Evolutionary conservation across 208 protist genomes (phyloP), one percentile per base, ranked within the genome.

Genomic region (Wallacemonas collosoma): DNA sequence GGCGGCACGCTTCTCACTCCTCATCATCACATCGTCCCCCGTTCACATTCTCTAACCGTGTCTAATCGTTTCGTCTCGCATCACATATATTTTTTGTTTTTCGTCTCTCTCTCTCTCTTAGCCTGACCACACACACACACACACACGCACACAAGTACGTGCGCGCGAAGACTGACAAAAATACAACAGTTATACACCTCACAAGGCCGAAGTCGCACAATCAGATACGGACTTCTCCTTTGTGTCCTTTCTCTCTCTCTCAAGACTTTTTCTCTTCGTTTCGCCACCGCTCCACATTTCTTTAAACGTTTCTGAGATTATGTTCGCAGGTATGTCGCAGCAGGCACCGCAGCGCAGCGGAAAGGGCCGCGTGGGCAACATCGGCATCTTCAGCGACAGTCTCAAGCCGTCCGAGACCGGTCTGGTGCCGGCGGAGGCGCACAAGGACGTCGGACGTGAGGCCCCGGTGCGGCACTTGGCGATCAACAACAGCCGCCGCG

Each of bases 371-470:
- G 26, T 26, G 6, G 43, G 50, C 35, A 54, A 61, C 43, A 63
- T 40, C 6, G 71, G 71, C 3, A 26, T 50, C 14, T 65, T 71
- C 68, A 71, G 68, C 75, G 69, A 58, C 50, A 70, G 80, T 40
- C 76, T 84, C 51, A 61, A 47, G 2, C 12, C 71, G 45, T 75
- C 75, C 55, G 5, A 9, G 47, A 70, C 72, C 4, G 81, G 85
- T 41, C 17, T 89, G n/a, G 78, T 74, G 57, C 76, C 84, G 11
- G 65, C 56, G 14, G 54, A 45, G 15, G 43, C 48, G 12, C 64
- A 39, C 17, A 69, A 69, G 17, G 64, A 47, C 50, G 50, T 47
- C 38, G 38, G 15, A 14, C 51, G 64, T 36, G 64, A 55, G 11
- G 64, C 48, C 3, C 51, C 64, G 35, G 41, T n/a, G 8, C 60